Evolutionary conservation across 1,284 basidiomycete species (phyloP).

Genomic region (Sanghuangporus weigelae): DNA sequence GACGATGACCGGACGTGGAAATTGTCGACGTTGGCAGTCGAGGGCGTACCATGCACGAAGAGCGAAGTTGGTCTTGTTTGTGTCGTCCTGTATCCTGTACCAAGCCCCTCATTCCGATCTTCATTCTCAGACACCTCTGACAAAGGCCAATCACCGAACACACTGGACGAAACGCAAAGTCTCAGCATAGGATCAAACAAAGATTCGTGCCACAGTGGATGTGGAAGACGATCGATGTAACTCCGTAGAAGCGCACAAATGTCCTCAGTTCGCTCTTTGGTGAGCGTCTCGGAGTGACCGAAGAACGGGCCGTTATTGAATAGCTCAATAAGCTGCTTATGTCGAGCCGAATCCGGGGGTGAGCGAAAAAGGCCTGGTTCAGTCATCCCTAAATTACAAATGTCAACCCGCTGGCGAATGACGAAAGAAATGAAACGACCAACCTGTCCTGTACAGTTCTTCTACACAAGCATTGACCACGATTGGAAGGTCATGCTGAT

Average conservation of each 20-base stretch:
- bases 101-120: conserved; percentile 16
- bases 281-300: conserved; percentile 34
- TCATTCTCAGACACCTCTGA: conserved; percentile 23
- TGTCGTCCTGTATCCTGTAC: conserved; percentile 20
- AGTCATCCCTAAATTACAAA: conserved; percentile 34
- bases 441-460: conserved; percentile 54
- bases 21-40: not conserved
- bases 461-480: conserved; percentile 53
- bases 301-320: conserved; percentile 32
- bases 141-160: conserved; percentile 30
- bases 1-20: not conserved
- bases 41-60: not conserved
- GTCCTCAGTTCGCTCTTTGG: conserved; percentile 49
- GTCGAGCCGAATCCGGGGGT: conserved; percentile 30
- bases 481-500: conserved; percentile 47
- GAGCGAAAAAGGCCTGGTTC: conserved; percentile 44
- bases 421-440: conserved; percentile 16
- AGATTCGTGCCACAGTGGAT: conserved; percentile 40
- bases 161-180: conserved; percentile 44
- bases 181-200: conserved; percentile 45
- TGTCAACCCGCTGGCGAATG: not conserved
- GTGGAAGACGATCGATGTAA: conserved; percentile 52
- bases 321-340: conserved; percentile 31
- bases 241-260: conserved; percentile 55
- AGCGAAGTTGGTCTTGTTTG: conserved; percentile 17